Evolutionary conservation across 176 grass and related monocot genomes (phyloP), one percentile per base, ranked within the genome.

Genomic region (Cenchrus americanus): DNA sequence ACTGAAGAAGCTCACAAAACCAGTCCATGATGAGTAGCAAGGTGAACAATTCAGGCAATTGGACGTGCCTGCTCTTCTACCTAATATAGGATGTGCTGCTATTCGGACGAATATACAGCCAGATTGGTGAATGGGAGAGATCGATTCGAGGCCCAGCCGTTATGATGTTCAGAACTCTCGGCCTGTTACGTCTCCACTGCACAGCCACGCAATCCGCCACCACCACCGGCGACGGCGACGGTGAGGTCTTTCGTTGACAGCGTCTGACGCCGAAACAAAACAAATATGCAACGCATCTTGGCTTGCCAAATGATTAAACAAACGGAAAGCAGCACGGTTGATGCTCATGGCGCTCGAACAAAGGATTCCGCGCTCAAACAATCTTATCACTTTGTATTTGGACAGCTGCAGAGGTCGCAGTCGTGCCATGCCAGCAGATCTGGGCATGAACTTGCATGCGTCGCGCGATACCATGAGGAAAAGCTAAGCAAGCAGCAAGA

Each of bases 371-470:
- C 0, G 13, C 19, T 85, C 52, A 22, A n/a, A 19, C 62, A 21
- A 21, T 48, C 30, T 66, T 66, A 17, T 66, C 62, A 13, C 19
- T 40, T 59, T 37, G 19, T 26, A 49, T 22, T 85, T 69, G 83
- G 64, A 23, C 14, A 19, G 50, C 40, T 21, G 11, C 68, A 11
- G 73, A 83, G 18, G n/a, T 40, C 17, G 42, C 24, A 21, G 60
- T 37, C 68, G 54, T 57, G 18, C 54, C 14, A 18, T 48, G 52
- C 15, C 9, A 22, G 17, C 63, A 55, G 34, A 69, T 68, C 7
- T 15, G 52, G 24, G 14, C 11, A 1, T 14, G 5, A 69, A 69
- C 51, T 59, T n/a, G 18, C 19, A 61, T 10, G 26, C 14, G 54
- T 21, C 53, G 21, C 54, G 18, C 15, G 6, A n/a, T 58, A 30